A percentile compares a stretch with the other conserved stretches of the same genome.
Evolutionary conservation across 345 rosid genomes (phyloP).

Genomic region (Populus alba): DNA sequence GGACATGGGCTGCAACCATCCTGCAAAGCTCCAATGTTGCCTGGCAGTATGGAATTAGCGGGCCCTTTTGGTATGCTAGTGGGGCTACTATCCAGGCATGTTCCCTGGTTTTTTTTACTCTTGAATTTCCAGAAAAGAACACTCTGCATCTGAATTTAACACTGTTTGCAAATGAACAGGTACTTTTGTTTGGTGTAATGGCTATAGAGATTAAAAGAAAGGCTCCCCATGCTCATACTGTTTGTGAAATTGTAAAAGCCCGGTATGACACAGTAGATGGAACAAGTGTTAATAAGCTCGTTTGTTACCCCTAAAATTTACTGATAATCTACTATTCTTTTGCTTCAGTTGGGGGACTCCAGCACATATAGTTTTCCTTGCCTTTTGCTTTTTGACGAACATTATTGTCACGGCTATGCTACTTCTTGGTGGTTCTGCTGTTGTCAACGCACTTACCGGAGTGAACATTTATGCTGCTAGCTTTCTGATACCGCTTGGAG

Average conservation of each 20-base stretch:
- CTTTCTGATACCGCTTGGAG: slow-evolving; percentile 94
- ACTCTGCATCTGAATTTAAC: not conserved
- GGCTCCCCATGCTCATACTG: slow-evolving; percentile 91
- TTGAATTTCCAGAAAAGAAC: not conserved
- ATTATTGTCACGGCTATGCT: slow-evolving; percentile 86
- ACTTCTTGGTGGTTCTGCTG: slow-evolving; percentile 90
- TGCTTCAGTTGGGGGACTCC: slow-evolving; percentile 77
- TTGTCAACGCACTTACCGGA: slow-evolving; percentile 88
- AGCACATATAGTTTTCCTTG: slow-evolving; percentile 79
- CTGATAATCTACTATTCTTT: not conserved
- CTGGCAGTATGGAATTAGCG: slow-evolving; percentile 90
- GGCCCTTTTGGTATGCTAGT: slow-evolving; percentile 97
- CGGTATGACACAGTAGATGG: slow-evolving; percentile 41
- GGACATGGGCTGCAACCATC: slow-evolving; percentile 99
- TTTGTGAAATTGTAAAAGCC: slow-evolving; percentile 90
- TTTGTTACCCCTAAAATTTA: not conserved
- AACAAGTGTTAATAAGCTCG: not conserved
- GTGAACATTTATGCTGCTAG: slow-evolving; percentile 85
- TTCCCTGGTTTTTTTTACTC: not conserved
- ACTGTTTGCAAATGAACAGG: slow-evolving; percentile 34
- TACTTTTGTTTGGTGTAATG: slow-evolving; percentile 83
- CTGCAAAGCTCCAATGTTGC: slow-evolving; percentile 96
- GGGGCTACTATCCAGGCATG: slow-evolving; percentile 93
- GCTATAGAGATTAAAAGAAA: slow-evolving; percentile 95
- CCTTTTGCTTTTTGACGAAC: slow-evolving; percentile 78